Evolutionary conservation across 441 rosid species (phyloP).

Genomic region (Mallotus japonicus): DNA sequence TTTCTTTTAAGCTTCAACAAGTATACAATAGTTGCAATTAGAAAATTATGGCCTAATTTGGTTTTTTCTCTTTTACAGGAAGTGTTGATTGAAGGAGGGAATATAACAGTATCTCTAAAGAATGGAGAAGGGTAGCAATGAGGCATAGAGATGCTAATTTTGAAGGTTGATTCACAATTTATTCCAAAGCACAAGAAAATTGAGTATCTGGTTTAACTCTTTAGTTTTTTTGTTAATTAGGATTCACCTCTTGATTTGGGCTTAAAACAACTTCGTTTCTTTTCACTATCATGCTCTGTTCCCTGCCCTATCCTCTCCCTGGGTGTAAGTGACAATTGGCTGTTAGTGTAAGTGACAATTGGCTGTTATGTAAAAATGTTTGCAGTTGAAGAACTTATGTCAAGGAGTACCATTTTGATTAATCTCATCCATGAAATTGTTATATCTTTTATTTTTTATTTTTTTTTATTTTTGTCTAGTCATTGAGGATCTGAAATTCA

Average conservation of each 20-base stretch:
- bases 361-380: constrained; percentile 32
- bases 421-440: constrained; percentile 12
- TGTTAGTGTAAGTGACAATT: constrained; percentile 8
- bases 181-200: neutral
- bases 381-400: constrained; percentile 21
- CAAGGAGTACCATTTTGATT: neutral
- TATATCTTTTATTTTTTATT: no score
- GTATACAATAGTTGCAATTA: neutral
- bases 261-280: neutral
- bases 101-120: neutral
- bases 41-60: neutral
- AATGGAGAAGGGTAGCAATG: neutral
- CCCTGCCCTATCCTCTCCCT: neutral
- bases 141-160: neutral
- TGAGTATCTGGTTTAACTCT: neutral
- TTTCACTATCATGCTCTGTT: neutral
- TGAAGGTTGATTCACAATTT: neutral
- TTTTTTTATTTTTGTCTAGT: neutral
- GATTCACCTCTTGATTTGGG: neutral
- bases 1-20: neutral
- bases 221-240: neutral
- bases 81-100: constrained; percentile 18
- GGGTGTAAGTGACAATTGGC: constrained; percentile 8
- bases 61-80: constrained; percentile 25
- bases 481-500: neutral